Evolutionary conservation across 23 red algal species (phyloP), one percentile per base, ranked within the genome.

Genomic region (Porphyridium purpureum): DNA sequence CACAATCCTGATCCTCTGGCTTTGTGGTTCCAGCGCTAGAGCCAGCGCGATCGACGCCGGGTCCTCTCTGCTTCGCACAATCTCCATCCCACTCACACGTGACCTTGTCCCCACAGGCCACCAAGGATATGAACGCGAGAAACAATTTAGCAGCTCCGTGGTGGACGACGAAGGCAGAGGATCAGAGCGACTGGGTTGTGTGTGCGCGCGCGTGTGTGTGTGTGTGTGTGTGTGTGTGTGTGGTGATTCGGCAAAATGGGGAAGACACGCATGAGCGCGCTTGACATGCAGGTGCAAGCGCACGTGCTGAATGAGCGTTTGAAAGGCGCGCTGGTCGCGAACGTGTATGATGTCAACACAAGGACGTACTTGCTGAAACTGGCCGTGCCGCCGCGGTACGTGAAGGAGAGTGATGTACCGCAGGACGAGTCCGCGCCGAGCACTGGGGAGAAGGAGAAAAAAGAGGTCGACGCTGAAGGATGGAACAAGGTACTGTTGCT

Each of bases 341-440:
- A 98, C 49, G 64, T 98, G 15, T 98, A 98, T 55, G 80, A 85
- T 28, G 65, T 82, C 5, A 70, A 73, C 31, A 68, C 66, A 19
- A 57, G 72, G 17, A 86, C 81, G 21, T 98, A 85, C 67, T 49
- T 86, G 29, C 49, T 98, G 4, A 98, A 98, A 57, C 53, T 98
- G 14, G 60, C 65, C 17, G 80, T 98, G 49, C 90, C 88, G 24
- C 78, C 90, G 11, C 35, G 64, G 30, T 33, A 35, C 15, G 53
- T 0, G 53, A n/a, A 15, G 24, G 28, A 31, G 29, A 31, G 29
- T 35, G 11, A 5, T 5, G 24, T 15, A 3, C 19, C 28, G 53
- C 19, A 15, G 7, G 53, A 15, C 3, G 24, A 0, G 24, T 17
- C 28, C 15, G 2, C 20, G 7, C 5, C 25, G 4, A 19, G 29